Evolutionary conservation across 495 filamentous ascomycete species (phyloP).

Genomic region (Penicillium herquei): DNA sequence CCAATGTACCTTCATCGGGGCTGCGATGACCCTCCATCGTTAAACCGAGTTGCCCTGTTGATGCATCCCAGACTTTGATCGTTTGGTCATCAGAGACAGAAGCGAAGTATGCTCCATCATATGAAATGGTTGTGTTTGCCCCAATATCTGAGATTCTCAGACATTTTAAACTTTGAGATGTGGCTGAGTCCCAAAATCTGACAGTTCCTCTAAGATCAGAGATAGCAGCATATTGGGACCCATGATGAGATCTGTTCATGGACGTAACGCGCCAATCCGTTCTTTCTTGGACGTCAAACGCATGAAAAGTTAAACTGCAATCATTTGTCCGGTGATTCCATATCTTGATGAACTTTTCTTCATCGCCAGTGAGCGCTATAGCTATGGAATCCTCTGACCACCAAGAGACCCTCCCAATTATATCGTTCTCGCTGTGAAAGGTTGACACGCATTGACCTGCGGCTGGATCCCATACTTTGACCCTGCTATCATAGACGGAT

Average conservation of each 20-base stretch:
- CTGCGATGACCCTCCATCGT: neutral
- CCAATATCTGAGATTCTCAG: neutral
- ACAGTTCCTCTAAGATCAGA: neutral
- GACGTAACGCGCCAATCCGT: no score
- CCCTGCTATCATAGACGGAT: neutral
- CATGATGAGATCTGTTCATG: neutral
- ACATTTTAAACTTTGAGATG: neutral
- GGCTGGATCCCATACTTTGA: neutral
- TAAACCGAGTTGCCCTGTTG: neutral
- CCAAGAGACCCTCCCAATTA: neutral
- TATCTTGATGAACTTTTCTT: neutral
- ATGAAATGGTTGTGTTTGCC: neutral
- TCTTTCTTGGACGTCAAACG: no score
- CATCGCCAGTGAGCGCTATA: neutral
- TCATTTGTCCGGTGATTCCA: neutral
- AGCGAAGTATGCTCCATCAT: neutral
- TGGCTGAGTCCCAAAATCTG: neutral
- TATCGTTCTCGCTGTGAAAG: neutral
- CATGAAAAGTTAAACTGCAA: neutral
- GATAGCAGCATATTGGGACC: neutral
- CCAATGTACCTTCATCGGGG: neutral
- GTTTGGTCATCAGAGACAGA: neutral
- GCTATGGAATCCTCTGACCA: neutral
- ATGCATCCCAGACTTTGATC: neutral
- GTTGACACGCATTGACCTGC: neutral